phyloP scores from a whole-genome alignment of 352 stramenopile genomes.

The Phytophthora meadii region DNA sequence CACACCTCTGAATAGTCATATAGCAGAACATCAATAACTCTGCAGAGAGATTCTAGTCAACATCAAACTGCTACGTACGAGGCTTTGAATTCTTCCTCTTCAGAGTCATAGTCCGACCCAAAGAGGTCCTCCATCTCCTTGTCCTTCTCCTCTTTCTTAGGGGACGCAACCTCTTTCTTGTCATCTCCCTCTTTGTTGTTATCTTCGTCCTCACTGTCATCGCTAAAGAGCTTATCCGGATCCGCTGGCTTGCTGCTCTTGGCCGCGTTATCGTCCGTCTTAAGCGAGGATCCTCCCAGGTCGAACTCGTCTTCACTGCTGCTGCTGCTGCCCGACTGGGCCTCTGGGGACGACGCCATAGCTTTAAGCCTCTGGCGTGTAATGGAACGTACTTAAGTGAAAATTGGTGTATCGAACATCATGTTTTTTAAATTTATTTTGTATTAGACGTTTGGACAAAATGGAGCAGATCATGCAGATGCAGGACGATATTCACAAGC shows the following conservation, averaged over 20 bases:
- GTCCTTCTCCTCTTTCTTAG: slow-evolving; percentile 64
- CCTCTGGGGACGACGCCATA: slow-evolving; percentile 71
- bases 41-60: background rate
- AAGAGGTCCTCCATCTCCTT: slow-evolving; percentile 92
- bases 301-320: slow-evolving; percentile 87
- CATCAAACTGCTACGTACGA: slow-evolving; percentile 48
- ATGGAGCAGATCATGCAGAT: slow-evolving; percentile 93
- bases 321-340: slow-evolving; percentile 61
- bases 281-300: slow-evolving; percentile 45
- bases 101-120: slow-evolving; percentile 89
- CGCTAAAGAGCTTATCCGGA: slow-evolving; percentile 70
- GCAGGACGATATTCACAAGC: slow-evolving; percentile 92
- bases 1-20: slow-evolving; percentile 61
- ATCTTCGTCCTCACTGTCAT: slow-evolving; percentile 68
- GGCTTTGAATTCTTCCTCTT: slow-evolving; percentile 90
- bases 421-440: background rate
- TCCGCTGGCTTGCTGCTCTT: slow-evolving; percentile 30
- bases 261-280: slow-evolving; percentile 16
- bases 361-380: too few species aligned
- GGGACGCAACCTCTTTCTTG: slow-evolving; percentile 25
- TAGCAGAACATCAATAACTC: slow-evolving; percentile 7
- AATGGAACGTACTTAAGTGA: too few species aligned
- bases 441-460: background rate
- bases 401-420: background rate
- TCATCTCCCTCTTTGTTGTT: slow-evolving; percentile 23